Evolutionary conservation across 768 basidiomycete genomes (phyloP).

Genomic region (Paxillus involutus): DNA sequence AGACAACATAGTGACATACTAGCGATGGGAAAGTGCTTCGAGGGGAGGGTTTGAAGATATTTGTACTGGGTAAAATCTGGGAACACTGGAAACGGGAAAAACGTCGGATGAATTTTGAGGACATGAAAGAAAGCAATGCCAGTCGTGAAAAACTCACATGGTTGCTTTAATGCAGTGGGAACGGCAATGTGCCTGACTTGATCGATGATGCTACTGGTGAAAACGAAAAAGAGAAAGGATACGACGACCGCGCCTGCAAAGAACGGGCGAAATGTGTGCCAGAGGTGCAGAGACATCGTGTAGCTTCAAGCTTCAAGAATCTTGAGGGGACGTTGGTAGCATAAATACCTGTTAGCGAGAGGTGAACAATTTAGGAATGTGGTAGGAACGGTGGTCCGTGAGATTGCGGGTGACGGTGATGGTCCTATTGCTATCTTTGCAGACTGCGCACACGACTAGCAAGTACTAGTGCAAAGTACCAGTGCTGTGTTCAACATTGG

Average conservation of each 20-base stretch:
- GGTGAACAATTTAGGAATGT: no score
- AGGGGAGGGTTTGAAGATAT: slow-evolving; percentile 40
- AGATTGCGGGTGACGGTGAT: no score
- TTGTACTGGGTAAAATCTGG: slow-evolving; percentile 61
- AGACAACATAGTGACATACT: neutral
- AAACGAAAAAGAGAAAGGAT: slow-evolving; percentile 44
- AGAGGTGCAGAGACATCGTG: neutral
- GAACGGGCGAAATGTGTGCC: slow-evolving; percentile 1
- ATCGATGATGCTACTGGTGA: slow-evolving; percentile 34
- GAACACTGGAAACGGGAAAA: slow-evolving; percentile 9
- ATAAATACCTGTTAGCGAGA: no score
- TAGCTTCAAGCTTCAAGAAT: no score
- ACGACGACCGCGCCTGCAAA: slow-evolving; percentile 37
- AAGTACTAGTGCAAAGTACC: no score
- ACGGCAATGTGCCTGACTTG: neutral
- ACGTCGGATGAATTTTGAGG: neutral
- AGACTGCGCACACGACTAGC: no score
- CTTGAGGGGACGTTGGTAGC: no score
- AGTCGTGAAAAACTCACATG: slow-evolving; percentile 8
- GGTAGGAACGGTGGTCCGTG: no score
- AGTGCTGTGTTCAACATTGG: no score
- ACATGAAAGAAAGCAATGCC: neutral
- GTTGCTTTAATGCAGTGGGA: slow-evolving; percentile 9
- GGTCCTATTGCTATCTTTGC: no score
- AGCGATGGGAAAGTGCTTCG: slow-evolving; percentile 58